Conservation (phyloP, 2,329 filamentous ascomycete genomes). For the Pseudonectria buxi region DNA sequence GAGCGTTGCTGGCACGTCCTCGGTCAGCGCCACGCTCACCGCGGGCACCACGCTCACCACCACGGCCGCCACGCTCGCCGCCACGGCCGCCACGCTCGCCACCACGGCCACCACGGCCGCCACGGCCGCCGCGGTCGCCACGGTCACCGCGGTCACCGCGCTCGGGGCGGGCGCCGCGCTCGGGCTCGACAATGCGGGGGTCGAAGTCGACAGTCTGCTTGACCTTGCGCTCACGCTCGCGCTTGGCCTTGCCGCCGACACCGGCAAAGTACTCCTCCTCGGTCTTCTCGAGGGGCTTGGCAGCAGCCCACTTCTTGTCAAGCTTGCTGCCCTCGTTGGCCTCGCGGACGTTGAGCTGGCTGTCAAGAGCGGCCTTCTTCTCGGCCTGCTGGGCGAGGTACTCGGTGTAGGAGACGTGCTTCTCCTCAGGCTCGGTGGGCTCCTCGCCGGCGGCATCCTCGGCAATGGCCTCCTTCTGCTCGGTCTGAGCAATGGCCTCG, state of each 20-base stretch:
- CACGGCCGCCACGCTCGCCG: slow-evolving; percentile 22
- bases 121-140: slow-evolving; percentile 42
- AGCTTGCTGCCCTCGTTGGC: slow-evolving; percentile 84
- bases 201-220: slow-evolving; percentile 89
- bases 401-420: slow-evolving; percentile 81
- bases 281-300: slow-evolving; percentile 63
- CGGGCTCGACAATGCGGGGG: slow-evolving; percentile 69
- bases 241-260: slow-evolving; percentile 68
- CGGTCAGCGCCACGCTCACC: slow-evolving; percentile 20
- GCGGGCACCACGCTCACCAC: slow-evolving; percentile 37
- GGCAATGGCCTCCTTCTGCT: slow-evolving; percentile 63
- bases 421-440: slow-evolving; percentile 66
- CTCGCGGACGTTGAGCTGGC: slow-evolving; percentile 66
- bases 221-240: slow-evolving; percentile 84
- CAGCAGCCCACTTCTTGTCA: slow-evolving; percentile 89
- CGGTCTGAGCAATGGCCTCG: slow-evolving; percentile 78
- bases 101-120: slow-evolving; percentile 42
- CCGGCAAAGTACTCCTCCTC: slow-evolving; percentile 75
- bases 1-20: slow-evolving; percentile 8
- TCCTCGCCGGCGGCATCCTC: slow-evolving; percentile 43
- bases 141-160: slow-evolving; percentile 45
- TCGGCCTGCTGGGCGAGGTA: slow-evolving; percentile 68
- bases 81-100: slow-evolving; percentile 36
- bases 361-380: slow-evolving; percentile 69
- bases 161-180: slow-evolving; percentile 49